Evolutionary conservation across 345 rosid genomes (phyloP).

Genomic region (Punica granatum): DNA sequence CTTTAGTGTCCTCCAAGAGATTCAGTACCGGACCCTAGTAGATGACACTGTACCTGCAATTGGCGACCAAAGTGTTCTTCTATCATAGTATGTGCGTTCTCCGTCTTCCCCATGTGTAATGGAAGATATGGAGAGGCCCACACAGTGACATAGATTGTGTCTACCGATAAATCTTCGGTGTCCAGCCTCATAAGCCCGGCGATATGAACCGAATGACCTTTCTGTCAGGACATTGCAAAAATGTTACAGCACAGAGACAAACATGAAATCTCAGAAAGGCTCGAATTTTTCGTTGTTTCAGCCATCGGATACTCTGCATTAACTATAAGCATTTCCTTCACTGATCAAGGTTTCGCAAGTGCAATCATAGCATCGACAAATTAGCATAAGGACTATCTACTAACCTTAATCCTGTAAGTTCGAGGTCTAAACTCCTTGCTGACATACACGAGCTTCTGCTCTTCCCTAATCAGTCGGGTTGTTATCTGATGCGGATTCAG

Average conservation of each 20-base stretch:
- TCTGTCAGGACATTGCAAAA: constrained; percentile 33
- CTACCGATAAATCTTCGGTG: constrained; percentile 56
- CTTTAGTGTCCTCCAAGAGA: background rate
- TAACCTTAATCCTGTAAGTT: constrained; percentile 86
- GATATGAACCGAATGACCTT: constrained; percentile 65
- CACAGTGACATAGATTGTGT: constrained; percentile 74
- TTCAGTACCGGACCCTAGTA: background rate
- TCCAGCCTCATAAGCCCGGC: constrained; percentile 93
- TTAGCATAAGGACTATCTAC: constrained; percentile 10
- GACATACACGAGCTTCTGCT: constrained; percentile 77
- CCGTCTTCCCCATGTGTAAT: constrained; percentile 91
- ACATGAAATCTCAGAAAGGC: background rate
- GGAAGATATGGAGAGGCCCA: constrained; percentile 93
- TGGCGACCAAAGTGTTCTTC: constrained; percentile 77
- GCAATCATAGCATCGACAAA: background rate
- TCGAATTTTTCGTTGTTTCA: background rate
- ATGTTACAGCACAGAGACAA: background rate
- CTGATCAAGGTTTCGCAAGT: background rate
- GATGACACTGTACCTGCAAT: constrained; percentile 52
- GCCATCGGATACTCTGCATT: background rate
- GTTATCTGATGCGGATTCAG: constrained; percentile 81
- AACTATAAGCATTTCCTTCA: background rate
- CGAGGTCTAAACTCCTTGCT: constrained; percentile 81
- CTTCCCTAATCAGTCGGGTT: constrained; percentile 77
- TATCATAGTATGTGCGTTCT: constrained; percentile 46